Evolutionary conservation across 306 rosid genomes (phyloP).

Genomic region (Sesbania bispinosa): DNA sequence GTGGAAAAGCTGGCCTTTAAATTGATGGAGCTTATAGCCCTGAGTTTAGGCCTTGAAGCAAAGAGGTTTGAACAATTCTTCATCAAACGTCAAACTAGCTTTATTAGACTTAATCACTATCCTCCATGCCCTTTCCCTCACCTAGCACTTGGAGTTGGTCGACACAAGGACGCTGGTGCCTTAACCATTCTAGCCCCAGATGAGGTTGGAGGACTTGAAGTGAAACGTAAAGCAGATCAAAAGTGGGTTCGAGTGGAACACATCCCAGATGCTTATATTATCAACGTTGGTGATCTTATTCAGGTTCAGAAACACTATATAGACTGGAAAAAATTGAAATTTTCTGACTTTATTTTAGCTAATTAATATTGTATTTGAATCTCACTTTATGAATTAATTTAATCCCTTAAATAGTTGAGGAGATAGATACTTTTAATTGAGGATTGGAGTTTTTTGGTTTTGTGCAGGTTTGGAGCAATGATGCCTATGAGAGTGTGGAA

Average conservation of each 20-base stretch:
- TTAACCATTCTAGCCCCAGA: slow-evolving; percentile 66
- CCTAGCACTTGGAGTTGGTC: slow-evolving; percentile 61
- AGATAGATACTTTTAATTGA: not conserved
- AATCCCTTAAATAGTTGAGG: not conserved
- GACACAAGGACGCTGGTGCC: slow-evolving; percentile 56
- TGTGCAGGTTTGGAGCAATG: slow-evolving; percentile 79
- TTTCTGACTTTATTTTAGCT: not conserved
- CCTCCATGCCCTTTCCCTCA: slow-evolving; percentile 63
- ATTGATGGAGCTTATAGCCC: slow-evolving; percentile 54
- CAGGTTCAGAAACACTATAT: slow-evolving; percentile 32
- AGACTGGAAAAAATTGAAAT: not conserved
- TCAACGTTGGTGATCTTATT: slow-evolving; percentile 57
- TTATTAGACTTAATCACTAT: slow-evolving; percentile 52
- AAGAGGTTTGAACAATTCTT: slow-evolving; percentile 41
- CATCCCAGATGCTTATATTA: slow-evolving; percentile 48
- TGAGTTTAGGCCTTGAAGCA: slow-evolving; percentile 56
- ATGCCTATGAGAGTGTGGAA: slow-evolving; percentile 58
- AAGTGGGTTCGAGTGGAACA: slow-evolving; percentile 65
- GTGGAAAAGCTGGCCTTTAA: slow-evolving; percentile 44
- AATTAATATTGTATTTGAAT: not conserved
- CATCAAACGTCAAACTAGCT: slow-evolving; percentile 47
- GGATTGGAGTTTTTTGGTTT: not conserved
- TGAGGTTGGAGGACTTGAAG: slow-evolving; percentile 66
- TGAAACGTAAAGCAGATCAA: slow-evolving; percentile 53
- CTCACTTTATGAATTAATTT: not conserved